Evolutionary conservation across 768 basidiomycete genomes (phyloP), one percentile per base, ranked within the genome.

Genomic region (Lentinula edodes): DNA sequence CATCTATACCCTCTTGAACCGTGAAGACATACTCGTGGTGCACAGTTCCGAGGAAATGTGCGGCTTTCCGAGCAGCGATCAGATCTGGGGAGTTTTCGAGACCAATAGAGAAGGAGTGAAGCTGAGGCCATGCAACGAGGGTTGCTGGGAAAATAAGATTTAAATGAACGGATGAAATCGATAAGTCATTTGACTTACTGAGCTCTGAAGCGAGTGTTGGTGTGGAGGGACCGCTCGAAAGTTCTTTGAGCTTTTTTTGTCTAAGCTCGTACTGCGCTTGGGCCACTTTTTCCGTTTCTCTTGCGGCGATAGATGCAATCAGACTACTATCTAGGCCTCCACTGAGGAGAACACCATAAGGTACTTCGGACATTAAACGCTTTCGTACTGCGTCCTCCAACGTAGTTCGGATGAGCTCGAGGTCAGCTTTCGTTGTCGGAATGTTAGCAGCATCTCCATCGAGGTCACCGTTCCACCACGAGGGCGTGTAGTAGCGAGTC

Each of bases 11-110:
- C 73, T 98, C 97, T 73, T 98, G 93, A 5, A 98, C 92, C 34
- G 96, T 98, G 76, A 99, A 99, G 15, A 93, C 90, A 74, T 94
- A 98, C 75, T 97, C 96, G 70, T 98, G 96, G 69, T 99, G 97
- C 1, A 90, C 86, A 0, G 97, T 99, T 32, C 95, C 95, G 46
- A 99, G 79, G 76, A 84, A 98, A 66, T 88, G 88, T 12, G 97
- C 96, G 0, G 90, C 97, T 72, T 96, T 96, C 52, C 90, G 83
- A 6, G 97, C 96, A 1, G 97, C 97, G 60, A 96, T 75, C 20
- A 97, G 83, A 75, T 99, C 97, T 1, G 97, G 97, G 2, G 97
- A 95, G 75, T 92, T 87, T 69, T 93, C 90, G 45, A 99, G 80
- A 62, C 97, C 97, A 66, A 99, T 89, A 7, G 96, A 95, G 78